Conservation (phyloP, 345 rosid genomes). For the Eucalyptus pauciflora region DNA sequence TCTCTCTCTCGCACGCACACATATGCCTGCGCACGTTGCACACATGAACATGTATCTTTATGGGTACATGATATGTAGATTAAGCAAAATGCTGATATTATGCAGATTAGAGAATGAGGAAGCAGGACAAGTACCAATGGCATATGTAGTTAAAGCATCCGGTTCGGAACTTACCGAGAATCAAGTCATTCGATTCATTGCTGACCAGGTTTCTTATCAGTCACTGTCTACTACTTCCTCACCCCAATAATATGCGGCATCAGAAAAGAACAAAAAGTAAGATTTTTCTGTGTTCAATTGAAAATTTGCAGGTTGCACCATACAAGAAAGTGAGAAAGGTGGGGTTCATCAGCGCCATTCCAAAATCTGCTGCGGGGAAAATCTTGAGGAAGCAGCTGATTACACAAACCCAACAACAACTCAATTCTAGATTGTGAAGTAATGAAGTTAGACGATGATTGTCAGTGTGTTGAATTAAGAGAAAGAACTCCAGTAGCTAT, state of each 20-base stretch:
- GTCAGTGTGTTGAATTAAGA: background rate
- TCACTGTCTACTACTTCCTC: background rate
- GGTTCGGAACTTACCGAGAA: slow-evolving; percentile 30
- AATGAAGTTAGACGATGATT: background rate
- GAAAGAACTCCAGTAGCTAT: background rate
- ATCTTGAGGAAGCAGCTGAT: slow-evolving; percentile 45
- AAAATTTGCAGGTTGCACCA: slow-evolving; percentile 41
- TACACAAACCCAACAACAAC: slow-evolving; percentile 15
- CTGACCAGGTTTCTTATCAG: slow-evolving; percentile 24
- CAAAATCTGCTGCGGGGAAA: slow-evolving; percentile 59
- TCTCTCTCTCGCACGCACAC: background rate
- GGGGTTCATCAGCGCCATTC: slow-evolving; percentile 30
- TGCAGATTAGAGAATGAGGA: slow-evolving; percentile 51
- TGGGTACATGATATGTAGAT: background rate
- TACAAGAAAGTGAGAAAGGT: slow-evolving; percentile 62
- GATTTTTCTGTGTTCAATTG: background rate
- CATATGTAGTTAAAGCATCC: slow-evolving; percentile 40
- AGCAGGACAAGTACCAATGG: slow-evolving; percentile 64
- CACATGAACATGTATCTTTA: background rate
- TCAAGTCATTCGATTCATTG: slow-evolving; percentile 46
- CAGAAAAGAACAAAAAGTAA: background rate
- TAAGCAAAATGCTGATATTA: background rate
- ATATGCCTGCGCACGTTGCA: background rate
- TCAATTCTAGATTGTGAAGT: slow-evolving; percentile 18
- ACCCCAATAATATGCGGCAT: background rate